A percentile compares a stretch with the other conserved stretches of the same genome.
phyloP scores from a whole-genome alignment of 108 stramenopile species.

The Pseudonitzschia multiseries region DNA sequence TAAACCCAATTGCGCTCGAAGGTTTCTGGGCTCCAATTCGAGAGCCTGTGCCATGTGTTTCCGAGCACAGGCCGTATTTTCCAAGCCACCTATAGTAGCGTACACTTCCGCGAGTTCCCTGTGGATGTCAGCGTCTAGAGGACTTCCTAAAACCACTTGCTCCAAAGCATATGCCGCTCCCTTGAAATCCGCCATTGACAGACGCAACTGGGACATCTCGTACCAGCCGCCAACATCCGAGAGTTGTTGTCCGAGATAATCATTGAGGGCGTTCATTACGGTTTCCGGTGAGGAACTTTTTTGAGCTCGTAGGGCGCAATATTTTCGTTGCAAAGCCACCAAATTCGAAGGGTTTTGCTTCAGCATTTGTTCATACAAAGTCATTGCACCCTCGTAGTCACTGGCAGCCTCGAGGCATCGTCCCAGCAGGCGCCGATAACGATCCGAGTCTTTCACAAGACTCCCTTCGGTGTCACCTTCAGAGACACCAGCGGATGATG shows the following conservation, averaged over 20 bases:
- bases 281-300: conserved; percentile 34
- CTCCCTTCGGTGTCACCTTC: neutral
- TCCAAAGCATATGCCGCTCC: conserved; percentile 80
- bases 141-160: conserved; percentile 76
- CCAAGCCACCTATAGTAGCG: conserved; percentile 65
- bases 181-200: conserved; percentile 62
- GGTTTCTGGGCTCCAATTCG: conserved; percentile 62
- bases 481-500: neutral
- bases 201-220: conserved; percentile 67
- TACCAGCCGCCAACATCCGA: conserved; percentile 75
- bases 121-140: conserved; percentile 67
- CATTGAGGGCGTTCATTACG: conserved; percentile 57
- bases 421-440: conserved; percentile 69
- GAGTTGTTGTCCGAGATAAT: conserved; percentile 55
- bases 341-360: conserved; percentile 75
- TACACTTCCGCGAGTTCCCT: conserved; percentile 70
- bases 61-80: conserved; percentile 60
- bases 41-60: conserved; percentile 81
- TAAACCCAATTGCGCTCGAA: conserved; percentile 71
- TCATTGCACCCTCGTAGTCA: conserved; percentile 49
- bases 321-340: conserved; percentile 76
- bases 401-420: conserved; percentile 69
- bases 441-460: conserved; percentile 47
- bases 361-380: conserved; percentile 66
- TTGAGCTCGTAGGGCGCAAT: conserved; percentile 63